These are phyloP conservation scores for Ogataea allantospora DNA, from an alignment of 805 yeast species.

Conservation along the genomic window DNA sequence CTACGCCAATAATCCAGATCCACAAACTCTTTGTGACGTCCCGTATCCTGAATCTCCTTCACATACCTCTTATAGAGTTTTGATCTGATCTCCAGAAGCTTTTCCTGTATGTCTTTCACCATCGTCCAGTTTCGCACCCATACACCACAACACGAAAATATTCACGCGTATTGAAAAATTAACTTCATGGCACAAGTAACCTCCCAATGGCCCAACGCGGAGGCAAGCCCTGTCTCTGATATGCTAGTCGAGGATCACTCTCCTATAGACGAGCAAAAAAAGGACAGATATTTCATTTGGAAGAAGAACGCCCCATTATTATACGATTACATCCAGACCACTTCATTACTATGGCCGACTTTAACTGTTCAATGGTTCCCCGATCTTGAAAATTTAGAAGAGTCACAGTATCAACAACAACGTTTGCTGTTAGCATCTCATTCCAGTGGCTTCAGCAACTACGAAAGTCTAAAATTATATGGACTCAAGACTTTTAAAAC, in stretches of 20 bases:
- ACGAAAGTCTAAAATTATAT: conserved; percentile 26
- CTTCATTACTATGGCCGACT: conserved; percentile 64
- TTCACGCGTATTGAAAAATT: conserved; percentile 11
- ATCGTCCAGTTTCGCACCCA: conserved; percentile 6
- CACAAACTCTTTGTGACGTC: conserved; percentile 21
- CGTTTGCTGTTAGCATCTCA: conserved; percentile 61
- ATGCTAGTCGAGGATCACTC: not conserved
- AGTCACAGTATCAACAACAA: conserved; percentile 30
- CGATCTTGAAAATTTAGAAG: conserved; percentile 38
- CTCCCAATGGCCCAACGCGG: not conserved
- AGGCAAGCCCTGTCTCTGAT: not conserved
- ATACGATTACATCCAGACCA: conserved; percentile 52
- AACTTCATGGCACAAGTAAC: conserved; percentile 8
- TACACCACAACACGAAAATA: conserved; percentile 12
- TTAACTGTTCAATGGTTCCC: conserved; percentile 62
- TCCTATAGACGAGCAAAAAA: conserved; percentile 12
- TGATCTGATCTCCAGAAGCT: not conserved
- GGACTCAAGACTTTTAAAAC: conserved; percentile 17
- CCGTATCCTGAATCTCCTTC: conserved; percentile 27
- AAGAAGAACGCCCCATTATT: conserved; percentile 58
- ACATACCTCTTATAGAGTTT: conserved; percentile 32
- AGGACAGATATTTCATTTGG: conserved; percentile 49
- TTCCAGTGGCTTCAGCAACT: conserved; percentile 49
- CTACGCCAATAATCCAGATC: conserved; percentile 42
- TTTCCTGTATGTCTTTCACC: not conserved